phyloP scores from a whole-genome alignment of 2,329 filamentous ascomycete genomes.

The Calonectria pseudoturangicola region DNA sequence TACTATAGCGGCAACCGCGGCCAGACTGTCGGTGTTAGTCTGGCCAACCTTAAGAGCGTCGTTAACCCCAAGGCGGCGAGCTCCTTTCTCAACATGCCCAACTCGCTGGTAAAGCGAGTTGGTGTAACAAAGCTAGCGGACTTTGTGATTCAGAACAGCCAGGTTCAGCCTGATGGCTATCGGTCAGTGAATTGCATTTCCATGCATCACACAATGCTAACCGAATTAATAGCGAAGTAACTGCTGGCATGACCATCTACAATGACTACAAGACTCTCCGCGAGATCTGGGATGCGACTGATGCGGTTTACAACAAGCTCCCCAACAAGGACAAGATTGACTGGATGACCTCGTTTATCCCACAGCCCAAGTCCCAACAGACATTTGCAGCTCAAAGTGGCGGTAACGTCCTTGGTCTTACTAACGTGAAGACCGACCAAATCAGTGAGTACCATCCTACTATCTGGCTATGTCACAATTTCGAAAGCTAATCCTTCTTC shows the following conservation, averaged over 20 bases:
- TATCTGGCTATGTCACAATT: too few species aligned
- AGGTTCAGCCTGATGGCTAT: conserved; percentile 14
- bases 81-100: neutral
- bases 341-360: neutral
- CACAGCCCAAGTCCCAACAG: neutral
- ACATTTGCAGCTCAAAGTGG: neutral
- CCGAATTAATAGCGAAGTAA: neutral
- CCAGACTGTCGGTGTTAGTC: neutral
- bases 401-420: neutral
- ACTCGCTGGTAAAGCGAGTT: neutral
- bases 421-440: neutral
- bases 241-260: neutral
- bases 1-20: neutral
- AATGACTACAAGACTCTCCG: conserved; percentile 9
- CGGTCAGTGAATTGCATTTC: neutral
- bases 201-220: neutral
- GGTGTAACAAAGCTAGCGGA: neutral
- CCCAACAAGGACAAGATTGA: conserved; percentile 6
- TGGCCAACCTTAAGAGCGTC: neutral
- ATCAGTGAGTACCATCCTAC: neutral
- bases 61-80: neutral
- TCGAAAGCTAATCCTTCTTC: too few species aligned
- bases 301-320: conserved; percentile 5
- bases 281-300: conserved; percentile 12
- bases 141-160: neutral